Evolutionary conservation across 1,284 basidiomycete genomes (phyloP).

Genomic region (Pascua sp.): DNA sequence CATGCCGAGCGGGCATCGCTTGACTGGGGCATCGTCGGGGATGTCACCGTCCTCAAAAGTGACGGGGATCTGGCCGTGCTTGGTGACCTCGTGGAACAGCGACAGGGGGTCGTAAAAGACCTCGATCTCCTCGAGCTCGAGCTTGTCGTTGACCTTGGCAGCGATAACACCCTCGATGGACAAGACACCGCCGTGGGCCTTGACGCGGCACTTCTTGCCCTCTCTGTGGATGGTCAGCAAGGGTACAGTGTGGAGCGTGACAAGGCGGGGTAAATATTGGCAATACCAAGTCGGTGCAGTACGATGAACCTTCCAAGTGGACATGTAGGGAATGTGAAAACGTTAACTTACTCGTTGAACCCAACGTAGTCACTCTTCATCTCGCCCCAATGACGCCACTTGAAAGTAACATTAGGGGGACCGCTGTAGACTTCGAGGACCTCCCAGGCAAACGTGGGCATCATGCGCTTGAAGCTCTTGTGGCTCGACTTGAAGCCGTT

Average conservation of each 20-base stretch:
- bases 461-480: slow-evolving; percentile 21
- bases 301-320: background rate
- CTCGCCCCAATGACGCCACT: slow-evolving; percentile 20
- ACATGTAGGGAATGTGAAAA: background rate
- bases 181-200: slow-evolving; percentile 14
- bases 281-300: too few relatives aligned
- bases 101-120: slow-evolving; percentile 15
- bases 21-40: too few relatives aligned
- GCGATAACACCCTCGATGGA: slow-evolving; percentile 13
- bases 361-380: slow-evolving; percentile 22
- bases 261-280: too few relatives aligned
- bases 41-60: slow-evolving; percentile 7
- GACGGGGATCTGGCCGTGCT: slow-evolving; percentile 9
- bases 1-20: too few relatives aligned
- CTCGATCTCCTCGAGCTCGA: slow-evolving; percentile 14
- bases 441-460: slow-evolving; percentile 19
- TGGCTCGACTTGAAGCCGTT: slow-evolving; percentile 13
- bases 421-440: slow-evolving; percentile 19
- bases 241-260: background rate
- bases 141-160: slow-evolving; percentile 17
- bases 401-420: slow-evolving; percentile 13
- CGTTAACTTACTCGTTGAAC: slow-evolving; percentile 5
- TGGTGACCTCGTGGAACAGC: slow-evolving; percentile 15
- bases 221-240: slow-evolving; percentile 1
- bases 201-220: slow-evolving; percentile 17